Evolutionary conservation across 2,329 filamentous ascomycete genomes (phyloP), one percentile per base, ranked within the genome.

Genomic region (Daldinia sp.): DNA sequence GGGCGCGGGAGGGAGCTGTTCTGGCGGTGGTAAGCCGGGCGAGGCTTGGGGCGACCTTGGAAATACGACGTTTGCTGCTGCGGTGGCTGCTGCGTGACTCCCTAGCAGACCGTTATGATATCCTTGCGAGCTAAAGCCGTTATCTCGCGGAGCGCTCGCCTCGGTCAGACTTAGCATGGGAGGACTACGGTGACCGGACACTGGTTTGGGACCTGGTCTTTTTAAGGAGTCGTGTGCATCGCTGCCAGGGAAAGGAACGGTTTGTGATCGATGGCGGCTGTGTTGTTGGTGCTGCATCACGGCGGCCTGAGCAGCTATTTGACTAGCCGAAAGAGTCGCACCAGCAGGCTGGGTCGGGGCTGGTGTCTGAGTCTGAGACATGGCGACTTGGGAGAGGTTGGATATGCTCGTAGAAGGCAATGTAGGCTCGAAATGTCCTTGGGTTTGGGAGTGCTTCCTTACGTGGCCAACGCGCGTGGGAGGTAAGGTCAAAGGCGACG

Each of bases 241-340:
- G 58, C 67, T 70, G 6, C 79, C 79, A 1, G 79, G 85, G 15
- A 85, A 83, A 4, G 91, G 88, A 7, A 91, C 87, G 0, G 91
- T 93, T 75, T 91, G 89, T 11, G 90, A 93, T 53, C 91, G 85
- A 74, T 92, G 90, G 17, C 91, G 82, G 61, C 76, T 80, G 70
- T 85, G 83, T 55, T 85, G 81, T 72, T 86, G 87, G 43, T 85
- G 78, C 30, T 86, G 85, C 79, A 92, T 87, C 57, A 66, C 63
- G 8, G 91, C 91, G 8, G 91, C 88, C 77, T 93, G 91, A 15
- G 91, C 91, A 35, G 91, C 91, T 67, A 93, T 92, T 75, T 92
- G 89, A 76, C 90, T 92, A n/a, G 90, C 87, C 1, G 83, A 83
- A 64, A 86, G 77, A 23, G 80, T 77, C 78, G 77, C 76, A 73